Conservation (phyloP, 805 yeast species). For the Torulaspora indica region DNA sequence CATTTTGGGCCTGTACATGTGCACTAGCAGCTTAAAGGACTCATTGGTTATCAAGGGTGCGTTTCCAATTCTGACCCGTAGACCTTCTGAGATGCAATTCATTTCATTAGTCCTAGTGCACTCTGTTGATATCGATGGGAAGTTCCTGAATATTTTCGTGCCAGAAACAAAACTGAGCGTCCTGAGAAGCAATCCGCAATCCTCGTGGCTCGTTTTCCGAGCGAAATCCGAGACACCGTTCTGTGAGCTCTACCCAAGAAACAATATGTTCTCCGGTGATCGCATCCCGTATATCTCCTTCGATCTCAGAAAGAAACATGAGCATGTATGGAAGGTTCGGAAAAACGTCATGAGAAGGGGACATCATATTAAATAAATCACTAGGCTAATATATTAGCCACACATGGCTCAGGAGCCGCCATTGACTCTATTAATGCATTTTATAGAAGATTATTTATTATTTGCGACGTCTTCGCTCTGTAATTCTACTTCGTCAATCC, state of each 20-base stretch:
- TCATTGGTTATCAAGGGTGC: slow-evolving; percentile 16
- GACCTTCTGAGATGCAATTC: slow-evolving; percentile 8
- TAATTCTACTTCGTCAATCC: slow-evolving; percentile 47
- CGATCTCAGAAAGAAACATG: slow-evolving; percentile 40
- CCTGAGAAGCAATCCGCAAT: slow-evolving; percentile 20
- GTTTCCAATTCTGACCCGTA: slow-evolving; percentile 18
- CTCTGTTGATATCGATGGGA: slow-evolving; percentile 45
- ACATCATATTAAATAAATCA: slow-evolving; percentile 27
- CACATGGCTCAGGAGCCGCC: not conserved
- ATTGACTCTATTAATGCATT: slow-evolving; percentile 1
- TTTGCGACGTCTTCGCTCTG: slow-evolving; percentile 14
- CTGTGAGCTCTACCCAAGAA: slow-evolving; percentile 44
- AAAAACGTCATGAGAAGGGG: slow-evolving; percentile 50
- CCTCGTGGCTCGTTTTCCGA: slow-evolving; percentile 45
- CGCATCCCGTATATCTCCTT: slow-evolving; percentile 45
- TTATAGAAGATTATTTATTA: not conserved
- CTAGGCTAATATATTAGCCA: not conserved
- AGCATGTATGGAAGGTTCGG: slow-evolving; percentile 55
- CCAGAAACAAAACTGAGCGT: slow-evolving; percentile 36
- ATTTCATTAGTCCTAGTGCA: slow-evolving; percentile 54
- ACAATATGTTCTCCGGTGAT: slow-evolving; percentile 10
- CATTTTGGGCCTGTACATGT: slow-evolving; percentile 33
- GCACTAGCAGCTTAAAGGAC: slow-evolving; percentile 12
- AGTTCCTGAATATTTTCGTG: slow-evolving; percentile 51
- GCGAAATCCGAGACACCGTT: slow-evolving; percentile 66